Evolutionary conservation across 1,284 basidiomycete species (phyloP).

Genomic region (Ustilago esculenta): DNA sequence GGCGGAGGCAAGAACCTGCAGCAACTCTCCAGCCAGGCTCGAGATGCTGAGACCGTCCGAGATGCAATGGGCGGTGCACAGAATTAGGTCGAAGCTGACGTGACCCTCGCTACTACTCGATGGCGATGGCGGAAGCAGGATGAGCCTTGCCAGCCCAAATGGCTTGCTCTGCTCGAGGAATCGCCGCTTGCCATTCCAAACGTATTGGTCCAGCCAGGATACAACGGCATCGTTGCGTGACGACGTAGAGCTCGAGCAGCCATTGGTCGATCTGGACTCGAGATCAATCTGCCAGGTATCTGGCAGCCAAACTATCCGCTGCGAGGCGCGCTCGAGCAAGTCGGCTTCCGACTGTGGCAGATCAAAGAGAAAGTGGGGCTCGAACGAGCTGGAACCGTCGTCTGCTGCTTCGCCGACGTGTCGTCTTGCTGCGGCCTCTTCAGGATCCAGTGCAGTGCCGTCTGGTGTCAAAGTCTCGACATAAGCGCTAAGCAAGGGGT

Average conservation of each 20-base stretch:
- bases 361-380: constrained; percentile 44
- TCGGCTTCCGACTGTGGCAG: constrained; percentile 14
- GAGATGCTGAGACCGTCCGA: constrained; percentile 42
- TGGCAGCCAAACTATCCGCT: constrained; percentile 12
- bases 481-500: constrained; percentile 28
- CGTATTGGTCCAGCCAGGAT: constrained; percentile 28
- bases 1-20: constrained; percentile 16
- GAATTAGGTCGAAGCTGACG: constrained; percentile 29
- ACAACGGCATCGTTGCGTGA: constrained; percentile 15
- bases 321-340: constrained; percentile 22
- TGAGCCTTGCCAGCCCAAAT: constrained; percentile 28
- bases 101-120: not conserved
- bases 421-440: constrained; percentile 22
- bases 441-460: constrained; percentile 13
- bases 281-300: constrained; percentile 14
- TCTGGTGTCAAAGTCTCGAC: constrained; percentile 33
- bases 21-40: constrained; percentile 27
- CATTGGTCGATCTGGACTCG: not conserved
- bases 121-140: constrained; percentile 19
- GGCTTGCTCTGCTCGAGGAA: constrained; percentile 25
- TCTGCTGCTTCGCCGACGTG: constrained; percentile 30
- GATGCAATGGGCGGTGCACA: constrained; percentile 41
- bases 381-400: constrained; percentile 40
- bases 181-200: constrained; percentile 44
- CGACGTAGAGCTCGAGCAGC: not conserved